Conservation (phyloP, 208 protist genomes). For the Acanthamoeba lenticulata region DNA sequence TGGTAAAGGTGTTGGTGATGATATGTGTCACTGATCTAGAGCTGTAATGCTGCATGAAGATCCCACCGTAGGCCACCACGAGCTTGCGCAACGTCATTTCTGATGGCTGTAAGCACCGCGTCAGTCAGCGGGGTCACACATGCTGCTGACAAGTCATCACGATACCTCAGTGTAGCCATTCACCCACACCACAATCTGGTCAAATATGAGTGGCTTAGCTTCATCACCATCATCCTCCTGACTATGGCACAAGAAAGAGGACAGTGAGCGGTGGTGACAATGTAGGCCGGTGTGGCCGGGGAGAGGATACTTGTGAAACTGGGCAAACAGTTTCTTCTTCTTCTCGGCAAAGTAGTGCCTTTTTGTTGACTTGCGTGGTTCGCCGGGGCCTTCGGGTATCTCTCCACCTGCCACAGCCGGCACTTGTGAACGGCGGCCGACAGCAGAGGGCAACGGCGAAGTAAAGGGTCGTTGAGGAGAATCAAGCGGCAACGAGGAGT, state of each 20-base stretch:
- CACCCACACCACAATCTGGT: conserved; percentile 35
- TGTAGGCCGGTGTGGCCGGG: background rate
- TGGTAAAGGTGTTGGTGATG: conserved; percentile 31
- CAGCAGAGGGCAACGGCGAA: too few species aligned
- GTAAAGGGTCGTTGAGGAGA: too few species aligned
- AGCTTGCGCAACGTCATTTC: background rate
- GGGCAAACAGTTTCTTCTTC: conserved; percentile 46
- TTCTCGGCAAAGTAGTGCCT: conserved; percentile 40
- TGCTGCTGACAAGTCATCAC: background rate
- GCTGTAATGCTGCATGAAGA: conserved; percentile 45
- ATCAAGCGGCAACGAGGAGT: too few species aligned
- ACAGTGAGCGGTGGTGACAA: background rate
- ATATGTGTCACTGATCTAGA: conserved; percentile 50
- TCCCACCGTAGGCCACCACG: background rate
- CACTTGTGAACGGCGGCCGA: too few species aligned
- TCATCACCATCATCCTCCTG: background rate
- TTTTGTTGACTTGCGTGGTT: background rate
- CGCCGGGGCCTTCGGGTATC: background rate
- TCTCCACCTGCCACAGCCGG: background rate
- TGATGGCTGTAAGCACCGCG: background rate
- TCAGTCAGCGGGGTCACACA: background rate
- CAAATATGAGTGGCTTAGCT: background rate
- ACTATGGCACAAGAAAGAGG: background rate
- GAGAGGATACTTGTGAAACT: background rate
- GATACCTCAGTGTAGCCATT: conserved; percentile 56